phyloP scores from a whole-genome alignment of 2,329 filamentous ascomycete species.

The Dactylonectria macrodidyma region DNA sequence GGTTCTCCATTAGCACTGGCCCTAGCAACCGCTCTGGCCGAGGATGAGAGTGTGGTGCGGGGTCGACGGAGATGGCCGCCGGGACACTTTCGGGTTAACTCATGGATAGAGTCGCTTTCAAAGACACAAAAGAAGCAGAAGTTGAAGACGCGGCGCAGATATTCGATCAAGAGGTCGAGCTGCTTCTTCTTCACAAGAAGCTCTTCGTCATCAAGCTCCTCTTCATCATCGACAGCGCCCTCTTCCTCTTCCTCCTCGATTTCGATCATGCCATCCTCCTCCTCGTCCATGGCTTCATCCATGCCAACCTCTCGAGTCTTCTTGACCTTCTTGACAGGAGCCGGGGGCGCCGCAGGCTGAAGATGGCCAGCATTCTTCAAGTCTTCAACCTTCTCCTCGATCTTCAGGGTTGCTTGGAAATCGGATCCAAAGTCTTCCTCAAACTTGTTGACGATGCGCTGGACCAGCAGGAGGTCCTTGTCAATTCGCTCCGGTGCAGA shows the following conservation, averaged over 20 bases:
- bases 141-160: conserved; percentile 95
- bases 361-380: conserved; percentile 83
- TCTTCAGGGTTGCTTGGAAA: conserved; percentile 82
- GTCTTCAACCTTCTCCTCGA: conserved; percentile 90
- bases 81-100: conserved; percentile 94
- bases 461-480: conserved; percentile 87
- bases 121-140: conserved; percentile 99
- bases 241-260: conserved; percentile 82
- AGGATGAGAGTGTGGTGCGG: conserved; percentile 84
- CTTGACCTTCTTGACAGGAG: conserved; percentile 71
- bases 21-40: conserved; percentile 86
- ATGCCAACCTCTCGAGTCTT: conserved; percentile 73
- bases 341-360: conserved; percentile 72
- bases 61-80: conserved; percentile 97
- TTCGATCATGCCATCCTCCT: conserved; percentile 76
- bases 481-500: conserved; percentile 94
- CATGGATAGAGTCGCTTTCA: conserved; percentile 96
- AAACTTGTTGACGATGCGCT: conserved; percentile 85
- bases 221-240: conserved; percentile 83
- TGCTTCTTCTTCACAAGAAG: conserved; percentile 95
- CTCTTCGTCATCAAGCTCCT: conserved; percentile 92
- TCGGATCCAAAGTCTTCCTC: conserved; percentile 86
- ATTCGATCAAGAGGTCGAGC: conserved; percentile 95
- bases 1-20: conserved; percentile 87
- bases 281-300: conserved; percentile 75